Evolutionary conservation across 2,329 filamentous ascomycete genomes (phyloP).

Genomic region (Calonectria naviculata): DNA sequence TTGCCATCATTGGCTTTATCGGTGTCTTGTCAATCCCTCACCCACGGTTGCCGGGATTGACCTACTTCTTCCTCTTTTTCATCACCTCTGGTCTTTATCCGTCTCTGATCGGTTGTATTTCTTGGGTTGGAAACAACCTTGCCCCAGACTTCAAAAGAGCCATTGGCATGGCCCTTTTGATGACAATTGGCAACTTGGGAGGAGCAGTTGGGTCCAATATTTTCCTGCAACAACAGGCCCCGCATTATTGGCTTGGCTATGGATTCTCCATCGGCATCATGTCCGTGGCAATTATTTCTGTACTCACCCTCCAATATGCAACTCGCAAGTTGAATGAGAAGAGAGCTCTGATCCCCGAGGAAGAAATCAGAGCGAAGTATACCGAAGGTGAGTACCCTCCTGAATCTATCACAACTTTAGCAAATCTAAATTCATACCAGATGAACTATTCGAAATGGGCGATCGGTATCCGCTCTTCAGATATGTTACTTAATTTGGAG

Average conservation of each 20-base stretch:
- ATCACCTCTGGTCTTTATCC: background rate
- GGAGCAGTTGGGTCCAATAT: too few relatives aligned
- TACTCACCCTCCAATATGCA: background rate
- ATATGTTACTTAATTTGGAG: too few relatives aligned
- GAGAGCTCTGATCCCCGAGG: background rate
- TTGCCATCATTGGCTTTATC: background rate
- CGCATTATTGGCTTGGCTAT: too few relatives aligned
- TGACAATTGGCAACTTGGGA: too few relatives aligned
- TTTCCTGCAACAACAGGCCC: too few relatives aligned
- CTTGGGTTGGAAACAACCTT: too few relatives aligned
- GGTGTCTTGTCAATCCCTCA: background rate
- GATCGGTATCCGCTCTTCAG: too few relatives aligned
- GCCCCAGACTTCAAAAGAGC: too few relatives aligned
- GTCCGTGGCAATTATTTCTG: background rate
- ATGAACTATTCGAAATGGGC: too few relatives aligned
- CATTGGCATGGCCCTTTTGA: too few relatives aligned
- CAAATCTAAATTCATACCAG: too few relatives aligned
- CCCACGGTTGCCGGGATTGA: slow-evolving; percentile 1
- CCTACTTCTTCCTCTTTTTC: background rate
- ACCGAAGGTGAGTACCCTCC: background rate
- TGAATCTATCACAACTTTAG: too few relatives aligned
- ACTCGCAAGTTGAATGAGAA: background rate
- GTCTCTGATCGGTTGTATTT: background rate
- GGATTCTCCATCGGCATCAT: background rate
- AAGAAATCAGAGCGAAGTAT: background rate